These are phyloP conservation scores for Geranomyces variabilis DNA, from an alignment of 192 early-diverging fungal species.

Conservation along the genomic window DNA sequence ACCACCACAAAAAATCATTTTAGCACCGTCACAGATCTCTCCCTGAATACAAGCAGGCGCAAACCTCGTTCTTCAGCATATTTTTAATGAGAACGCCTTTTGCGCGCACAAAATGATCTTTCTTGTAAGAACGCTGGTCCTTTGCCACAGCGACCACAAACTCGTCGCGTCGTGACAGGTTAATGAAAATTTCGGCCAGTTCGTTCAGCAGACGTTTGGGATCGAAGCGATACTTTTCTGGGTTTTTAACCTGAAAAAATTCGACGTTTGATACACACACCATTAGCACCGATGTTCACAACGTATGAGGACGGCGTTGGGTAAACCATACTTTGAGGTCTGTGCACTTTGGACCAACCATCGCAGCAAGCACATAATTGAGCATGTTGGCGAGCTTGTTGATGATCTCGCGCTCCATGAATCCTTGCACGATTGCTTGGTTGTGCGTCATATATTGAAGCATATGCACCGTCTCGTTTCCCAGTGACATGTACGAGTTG, in stretches of 20 bases:
- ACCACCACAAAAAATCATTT: constrained; percentile 14
- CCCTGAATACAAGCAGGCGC: neutral
- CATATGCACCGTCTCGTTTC: constrained; percentile 94
- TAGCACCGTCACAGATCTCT: neutral
- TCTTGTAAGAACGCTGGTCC: constrained; percentile 83
- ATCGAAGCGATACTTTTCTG: constrained; percentile 87
- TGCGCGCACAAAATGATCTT: constrained; percentile 79
- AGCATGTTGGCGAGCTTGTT: constrained; percentile 96
- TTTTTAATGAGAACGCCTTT: constrained; percentile 63
- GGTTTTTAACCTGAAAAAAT: constrained; percentile 67
- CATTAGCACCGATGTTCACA: constrained; percentile 11
- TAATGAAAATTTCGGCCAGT: constrained; percentile 82
- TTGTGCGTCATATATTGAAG: constrained; percentile 76
- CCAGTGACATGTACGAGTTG: constrained; percentile 80
- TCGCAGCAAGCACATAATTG: constrained; percentile 85
- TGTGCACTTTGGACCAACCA: constrained; percentile 91
- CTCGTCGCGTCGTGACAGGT: constrained; percentile 62
- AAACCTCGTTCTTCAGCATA: constrained; percentile 60
- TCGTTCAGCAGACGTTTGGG: constrained; percentile 82
- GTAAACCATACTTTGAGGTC: constrained; percentile 73
- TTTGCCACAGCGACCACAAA: constrained; percentile 84
- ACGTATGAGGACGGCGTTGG: neutral
- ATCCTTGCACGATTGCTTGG: constrained; percentile 75
- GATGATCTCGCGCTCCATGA: constrained; percentile 88
- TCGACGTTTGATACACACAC: neutral